Evolutionary conservation across 2,329 filamentous ascomycete genomes (phyloP).

Genomic region (Polytolypa hystricis): DNA sequence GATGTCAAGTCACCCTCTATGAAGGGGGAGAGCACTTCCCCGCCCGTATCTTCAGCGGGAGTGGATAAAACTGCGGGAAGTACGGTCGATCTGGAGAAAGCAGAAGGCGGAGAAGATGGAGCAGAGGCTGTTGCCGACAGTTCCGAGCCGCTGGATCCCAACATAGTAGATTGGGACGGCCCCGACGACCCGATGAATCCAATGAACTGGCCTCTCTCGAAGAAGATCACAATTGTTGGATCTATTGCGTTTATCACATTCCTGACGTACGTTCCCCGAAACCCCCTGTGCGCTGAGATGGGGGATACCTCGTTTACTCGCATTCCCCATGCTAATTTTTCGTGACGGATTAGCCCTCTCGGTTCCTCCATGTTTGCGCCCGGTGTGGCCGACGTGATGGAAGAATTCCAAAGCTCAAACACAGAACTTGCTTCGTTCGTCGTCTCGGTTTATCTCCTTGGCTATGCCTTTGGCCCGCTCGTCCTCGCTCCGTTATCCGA

Average conservation of each 20-base stretch:
- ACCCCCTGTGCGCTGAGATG: too few relatives aligned
- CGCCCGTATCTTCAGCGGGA: too few relatives aligned
- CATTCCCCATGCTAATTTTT: neutral
- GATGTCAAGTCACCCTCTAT: too few relatives aligned
- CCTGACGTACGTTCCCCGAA: conserved; percentile 21
- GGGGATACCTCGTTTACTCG: neutral
- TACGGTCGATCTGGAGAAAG: too few relatives aligned
- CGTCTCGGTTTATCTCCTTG: conserved; percentile 51
- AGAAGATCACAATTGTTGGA: conserved; percentile 37
- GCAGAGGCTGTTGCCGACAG: too few relatives aligned
- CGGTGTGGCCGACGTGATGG: conserved; percentile 28
- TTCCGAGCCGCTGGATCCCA: conserved; percentile 34
- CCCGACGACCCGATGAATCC: conserved; percentile 48
- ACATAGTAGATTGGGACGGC: conserved; percentile 50
- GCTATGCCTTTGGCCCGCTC: conserved; percentile 52
- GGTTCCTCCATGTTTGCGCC: conserved; percentile 37
- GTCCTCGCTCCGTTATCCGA: conserved; percentile 56
- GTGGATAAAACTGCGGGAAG: too few relatives aligned
- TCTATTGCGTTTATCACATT: conserved; percentile 42
- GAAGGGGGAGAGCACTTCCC: too few relatives aligned
- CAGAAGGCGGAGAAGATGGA: too few relatives aligned
- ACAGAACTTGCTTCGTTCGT: conserved; percentile 40
- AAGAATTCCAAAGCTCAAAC: conserved; percentile 35
- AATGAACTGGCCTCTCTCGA: conserved; percentile 44
- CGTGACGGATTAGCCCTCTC: conserved; percentile 17